Base-by-base conservation (phyloP, 2,329 filamentous ascomycete species). In the Trichoderma sp. region DNA sequence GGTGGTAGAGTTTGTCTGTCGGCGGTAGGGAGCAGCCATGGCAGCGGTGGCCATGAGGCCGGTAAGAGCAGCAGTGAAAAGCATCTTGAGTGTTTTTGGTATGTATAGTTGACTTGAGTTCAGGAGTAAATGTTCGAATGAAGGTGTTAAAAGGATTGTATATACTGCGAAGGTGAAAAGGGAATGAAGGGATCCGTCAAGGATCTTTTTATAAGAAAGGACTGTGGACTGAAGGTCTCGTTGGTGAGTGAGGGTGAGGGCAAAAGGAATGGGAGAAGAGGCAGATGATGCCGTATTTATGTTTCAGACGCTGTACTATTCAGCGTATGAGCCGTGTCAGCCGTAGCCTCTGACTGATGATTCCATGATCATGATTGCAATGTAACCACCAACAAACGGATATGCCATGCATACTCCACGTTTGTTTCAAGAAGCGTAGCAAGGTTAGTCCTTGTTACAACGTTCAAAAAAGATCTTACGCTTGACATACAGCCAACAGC, bases 41-140 rank as follows among this genome's bases (percentile, higher is more conserved):
- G 68, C 68, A 10, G 60, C 55, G 52, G 70, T 60, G 59, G 72
- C 70, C 67, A 72, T 66, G 21, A 74, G 72, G 49, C 71, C 69
- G 46, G 70, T 66, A 46, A 72, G 60, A 60, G 59, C 52, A 14
- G 66, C 52, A 34, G 61, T 67, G 70, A 56, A 70, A 18, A 66
- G 59, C 70, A 72, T 72, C 37, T 30, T 71, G 61, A 39, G 5
- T 18, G 26, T 66, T 34, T 10, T 52, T 52, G 28, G 16, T 55
- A 55, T 32, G 52, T 55, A 16, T 32, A 16, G 7, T 8, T 32
- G 52, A 59, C 34, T 37, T 5, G 26, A 24, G 56, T 37, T n/a
- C 32, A 28, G 5, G n/a, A 24, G 56, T 59, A 59, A 26, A 39
- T 14, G 21, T 11, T 39, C 5, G 32, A 16, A 59, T 21, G 32